These are phyloP conservation scores for Phtheirospermum japonicum DNA, from an alignment of 257 asterid genomes.

Conservation along the genomic window DNA sequence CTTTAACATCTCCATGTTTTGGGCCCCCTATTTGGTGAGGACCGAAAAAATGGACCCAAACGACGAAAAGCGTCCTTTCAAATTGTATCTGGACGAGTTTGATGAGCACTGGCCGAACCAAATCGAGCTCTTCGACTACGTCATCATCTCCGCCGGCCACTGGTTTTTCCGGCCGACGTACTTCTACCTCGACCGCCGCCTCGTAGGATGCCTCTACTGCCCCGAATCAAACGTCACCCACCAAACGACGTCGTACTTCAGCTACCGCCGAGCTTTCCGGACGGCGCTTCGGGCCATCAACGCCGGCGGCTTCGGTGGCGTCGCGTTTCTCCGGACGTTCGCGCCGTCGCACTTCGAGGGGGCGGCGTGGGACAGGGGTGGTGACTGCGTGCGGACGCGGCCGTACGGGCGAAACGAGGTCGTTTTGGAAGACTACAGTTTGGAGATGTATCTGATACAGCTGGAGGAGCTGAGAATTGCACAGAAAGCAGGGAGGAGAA, in stretches of 20 bases:
- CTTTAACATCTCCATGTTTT: slow-evolving; percentile 77
- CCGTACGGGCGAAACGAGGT: slow-evolving; percentile 52
- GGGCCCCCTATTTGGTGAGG: slow-evolving; percentile 72
- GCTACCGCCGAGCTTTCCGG: slow-evolving; percentile 77
- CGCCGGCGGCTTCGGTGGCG: slow-evolving; percentile 41
- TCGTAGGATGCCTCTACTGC: slow-evolving; percentile 79
- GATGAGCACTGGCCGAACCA: slow-evolving; percentile 53
- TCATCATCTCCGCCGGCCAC: slow-evolving; percentile 85
- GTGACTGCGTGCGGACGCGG: slow-evolving; percentile 61
- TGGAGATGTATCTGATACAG: slow-evolving; percentile 65
- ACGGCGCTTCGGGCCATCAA: slow-evolving; percentile 67
- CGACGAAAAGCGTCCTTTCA: slow-evolving; percentile 60
- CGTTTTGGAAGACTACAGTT: slow-evolving; percentile 45
- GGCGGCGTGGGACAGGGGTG: slow-evolving; percentile 80
- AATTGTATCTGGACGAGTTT: slow-evolving; percentile 66
- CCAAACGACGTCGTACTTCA: slow-evolving; percentile 52
- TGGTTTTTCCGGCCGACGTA: slow-evolving; percentile 91
- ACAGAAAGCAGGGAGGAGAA: slow-evolving; percentile 50
- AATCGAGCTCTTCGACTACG: slow-evolving; percentile 50
- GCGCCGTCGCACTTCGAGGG: slow-evolving; percentile 95
- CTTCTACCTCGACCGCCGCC: slow-evolving; percentile 46
- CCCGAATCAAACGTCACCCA: slow-evolving; percentile 40
- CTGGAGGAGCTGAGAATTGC: slow-evolving; percentile 70
- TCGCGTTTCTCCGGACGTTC: slow-evolving; percentile 53
- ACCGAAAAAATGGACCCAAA: slow-evolving; percentile 39